Conservation (phyloP, 2,329 filamentous ascomycete species). For the Diaporthe sp. region DNA sequence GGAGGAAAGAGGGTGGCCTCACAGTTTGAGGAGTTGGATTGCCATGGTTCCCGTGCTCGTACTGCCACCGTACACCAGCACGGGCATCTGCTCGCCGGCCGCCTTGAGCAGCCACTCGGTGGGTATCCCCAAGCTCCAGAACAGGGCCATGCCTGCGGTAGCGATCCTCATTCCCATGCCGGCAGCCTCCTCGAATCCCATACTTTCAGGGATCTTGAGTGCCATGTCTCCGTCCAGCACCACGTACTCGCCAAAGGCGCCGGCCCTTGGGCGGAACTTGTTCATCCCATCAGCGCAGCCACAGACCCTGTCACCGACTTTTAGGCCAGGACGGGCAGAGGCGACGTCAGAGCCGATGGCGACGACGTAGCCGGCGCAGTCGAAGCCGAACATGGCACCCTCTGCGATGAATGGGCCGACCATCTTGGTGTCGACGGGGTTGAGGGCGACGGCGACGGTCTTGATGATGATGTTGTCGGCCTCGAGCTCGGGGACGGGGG, state of each 20-base stretch:
- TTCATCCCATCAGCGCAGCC: constrained; percentile 40
- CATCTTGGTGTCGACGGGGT: constrained; percentile 51
- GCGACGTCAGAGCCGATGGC: constrained; percentile 43
- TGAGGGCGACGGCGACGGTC: constrained; percentile 48
- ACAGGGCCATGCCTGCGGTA: constrained; percentile 24
- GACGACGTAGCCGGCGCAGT: constrained; percentile 49
- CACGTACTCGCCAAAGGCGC: constrained; percentile 33
- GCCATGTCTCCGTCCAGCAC: neutral
- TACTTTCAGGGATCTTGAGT: constrained; percentile 22
- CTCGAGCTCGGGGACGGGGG: constrained; percentile 14
- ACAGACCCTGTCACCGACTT: constrained; percentile 43
- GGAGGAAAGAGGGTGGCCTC: neutral
- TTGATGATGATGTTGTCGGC: constrained; percentile 13
- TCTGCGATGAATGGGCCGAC: constrained; percentile 44
- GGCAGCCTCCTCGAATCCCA: constrained; percentile 19
- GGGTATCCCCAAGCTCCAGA: constrained; percentile 23
- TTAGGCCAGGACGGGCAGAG: neutral
- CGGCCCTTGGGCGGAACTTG: constrained; percentile 8
- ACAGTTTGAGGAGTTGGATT: constrained; percentile 34
- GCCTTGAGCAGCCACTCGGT: constrained; percentile 7
- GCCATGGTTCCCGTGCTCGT: constrained; percentile 31
- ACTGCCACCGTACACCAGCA: constrained; percentile 36
- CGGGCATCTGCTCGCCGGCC: neutral
- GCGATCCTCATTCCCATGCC: constrained; percentile 11
- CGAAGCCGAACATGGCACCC: constrained; percentile 47